Conservation (phyloP, 495 filamentous ascomycete genomes). For the Trichoderma asperelloides region DNA sequence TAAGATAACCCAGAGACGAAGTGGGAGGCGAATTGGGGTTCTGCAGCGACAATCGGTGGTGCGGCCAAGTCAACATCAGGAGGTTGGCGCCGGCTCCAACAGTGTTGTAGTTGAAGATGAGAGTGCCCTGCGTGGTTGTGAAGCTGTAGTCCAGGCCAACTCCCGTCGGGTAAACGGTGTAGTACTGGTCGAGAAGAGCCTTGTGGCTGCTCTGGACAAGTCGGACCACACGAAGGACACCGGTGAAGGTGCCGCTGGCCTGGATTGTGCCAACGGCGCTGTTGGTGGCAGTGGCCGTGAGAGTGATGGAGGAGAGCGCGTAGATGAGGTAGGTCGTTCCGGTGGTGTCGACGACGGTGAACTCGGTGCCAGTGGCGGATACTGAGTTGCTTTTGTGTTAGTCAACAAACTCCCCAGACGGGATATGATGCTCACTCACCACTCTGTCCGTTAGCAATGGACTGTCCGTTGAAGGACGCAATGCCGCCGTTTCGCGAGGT, state of each 20-base stretch:
- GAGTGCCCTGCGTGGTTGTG: constrained; percentile 27
- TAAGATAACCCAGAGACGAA: constrained; percentile 10
- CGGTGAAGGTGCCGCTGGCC: constrained; percentile 8
- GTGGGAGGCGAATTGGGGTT: constrained; percentile 5
- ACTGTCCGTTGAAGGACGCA: constrained; percentile 11
- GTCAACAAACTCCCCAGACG: neutral
- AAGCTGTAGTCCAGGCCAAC: constrained; percentile 21
- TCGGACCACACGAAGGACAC: constrained; percentile 11
- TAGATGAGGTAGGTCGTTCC: constrained; percentile 12
- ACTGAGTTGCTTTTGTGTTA: neutral
- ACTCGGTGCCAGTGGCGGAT: constrained; percentile 9
- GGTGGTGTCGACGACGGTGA: constrained; percentile 11
- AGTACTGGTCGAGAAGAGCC: constrained; percentile 11
- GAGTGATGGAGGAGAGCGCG: constrained; percentile 11
- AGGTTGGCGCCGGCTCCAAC: constrained; percentile 9
- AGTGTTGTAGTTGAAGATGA: constrained; percentile 17
- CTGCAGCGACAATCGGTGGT: constrained; percentile 11
- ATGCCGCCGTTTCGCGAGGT: constrained; percentile 11
- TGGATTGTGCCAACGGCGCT: constrained; percentile 5
- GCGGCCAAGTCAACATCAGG: constrained; percentile 12
- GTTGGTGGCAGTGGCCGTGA: constrained; percentile 8
- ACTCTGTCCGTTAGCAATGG: neutral
- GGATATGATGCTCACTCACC: neutral
- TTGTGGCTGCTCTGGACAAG: constrained; percentile 10
- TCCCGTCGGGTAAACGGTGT: constrained; percentile 10